phyloP scores from a whole-genome alignment of 768 basidiomycete species.

The Lentinus brumalis region DNA sequence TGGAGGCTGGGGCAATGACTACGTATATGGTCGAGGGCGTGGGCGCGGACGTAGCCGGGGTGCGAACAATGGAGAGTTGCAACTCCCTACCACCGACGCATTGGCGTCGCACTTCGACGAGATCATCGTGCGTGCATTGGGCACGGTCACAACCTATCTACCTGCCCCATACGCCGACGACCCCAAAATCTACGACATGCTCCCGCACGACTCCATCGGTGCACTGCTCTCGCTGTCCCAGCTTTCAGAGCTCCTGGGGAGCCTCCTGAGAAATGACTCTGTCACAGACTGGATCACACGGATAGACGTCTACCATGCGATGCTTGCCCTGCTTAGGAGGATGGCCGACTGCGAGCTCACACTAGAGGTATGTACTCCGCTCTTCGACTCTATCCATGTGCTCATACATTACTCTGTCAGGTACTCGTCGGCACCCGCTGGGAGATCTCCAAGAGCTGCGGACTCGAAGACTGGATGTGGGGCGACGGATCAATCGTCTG shows the following conservation, averaged over 20 bases:
- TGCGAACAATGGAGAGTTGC: not conserved
- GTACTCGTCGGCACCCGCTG: conserved; percentile 43
- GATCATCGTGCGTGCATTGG: conserved; percentile 40
- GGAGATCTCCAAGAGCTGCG: conserved; percentile 41
- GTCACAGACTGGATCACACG: conserved; percentile 55
- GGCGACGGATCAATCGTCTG: conserved; percentile 44
- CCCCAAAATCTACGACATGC: conserved; percentile 47
- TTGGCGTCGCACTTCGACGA: conserved; percentile 42
- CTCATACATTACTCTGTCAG: not conserved
- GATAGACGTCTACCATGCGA: conserved; percentile 48
- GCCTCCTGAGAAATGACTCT: conserved; percentile 56
- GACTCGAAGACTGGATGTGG: conserved; percentile 53
- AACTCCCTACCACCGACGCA: conserved; percentile 4
- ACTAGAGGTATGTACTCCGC: conserved; percentile 28
- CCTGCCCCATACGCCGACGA: conserved; percentile 48
- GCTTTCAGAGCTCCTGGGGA: conserved; percentile 46
- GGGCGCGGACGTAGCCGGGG: conserved; percentile 12
- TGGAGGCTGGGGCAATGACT: conserved; percentile 4
- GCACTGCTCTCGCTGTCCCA: conserved; percentile 46
- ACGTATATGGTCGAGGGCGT: not conserved
- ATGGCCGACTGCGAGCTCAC: conserved; percentile 56
- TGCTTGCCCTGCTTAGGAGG: conserved; percentile 47
- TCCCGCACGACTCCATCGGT: conserved; percentile 49
- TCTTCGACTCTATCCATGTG: not conserved
- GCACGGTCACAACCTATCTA: conserved; percentile 42